These are phyloP conservation scores for Waltergamsia citrina DNA, from an alignment of 2,329 filamentous ascomycete genomes.

Conservation along the genomic window DNA sequence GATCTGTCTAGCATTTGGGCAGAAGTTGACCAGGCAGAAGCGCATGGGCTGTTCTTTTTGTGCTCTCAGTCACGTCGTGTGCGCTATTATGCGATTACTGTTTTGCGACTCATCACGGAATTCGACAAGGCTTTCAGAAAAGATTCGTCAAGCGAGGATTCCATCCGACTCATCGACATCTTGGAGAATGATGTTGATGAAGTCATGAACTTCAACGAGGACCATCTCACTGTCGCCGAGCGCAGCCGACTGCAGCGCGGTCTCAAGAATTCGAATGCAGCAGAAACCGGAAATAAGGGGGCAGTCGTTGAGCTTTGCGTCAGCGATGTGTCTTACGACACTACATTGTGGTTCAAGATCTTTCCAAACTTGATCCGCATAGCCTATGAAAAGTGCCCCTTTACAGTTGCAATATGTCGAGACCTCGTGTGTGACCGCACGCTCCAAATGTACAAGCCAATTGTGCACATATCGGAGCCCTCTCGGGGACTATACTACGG, in stretches of 20 bases:
- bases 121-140: slow-evolving; percentile 87
- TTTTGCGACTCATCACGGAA: slow-evolving; percentile 83
- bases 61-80: slow-evolving; percentile 92
- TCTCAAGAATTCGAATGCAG: slow-evolving; percentile 71
- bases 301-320: slow-evolving; percentile 90
- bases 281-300: slow-evolving; percentile 66
- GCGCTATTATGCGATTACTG: slow-evolving; percentile 82
- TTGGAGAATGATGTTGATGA: slow-evolving; percentile 81
- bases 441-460: slow-evolving; percentile 82
- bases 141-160: slow-evolving; percentile 49
- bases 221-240: slow-evolving; percentile 84
- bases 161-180: slow-evolving; percentile 74
- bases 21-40: slow-evolving; percentile 93
- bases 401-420: slow-evolving; percentile 81
- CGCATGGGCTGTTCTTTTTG: slow-evolving; percentile 91
- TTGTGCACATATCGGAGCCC: slow-evolving; percentile 69
- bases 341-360: slow-evolving; percentile 93
- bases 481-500: slow-evolving; percentile 58
- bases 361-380: slow-evolving; percentile 92
- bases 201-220: slow-evolving; percentile 87
- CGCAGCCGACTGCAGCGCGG: slow-evolving; percentile 85
- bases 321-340: slow-evolving; percentile 90
- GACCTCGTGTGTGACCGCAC: slow-evolving; percentile 90
- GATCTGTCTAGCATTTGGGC: slow-evolving; percentile 84
- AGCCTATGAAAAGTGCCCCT: slow-evolving; percentile 82